phyloP scores from a whole-genome alignment of 176 grass and related monocot species.

The Tuctoria greenei region DNA sequence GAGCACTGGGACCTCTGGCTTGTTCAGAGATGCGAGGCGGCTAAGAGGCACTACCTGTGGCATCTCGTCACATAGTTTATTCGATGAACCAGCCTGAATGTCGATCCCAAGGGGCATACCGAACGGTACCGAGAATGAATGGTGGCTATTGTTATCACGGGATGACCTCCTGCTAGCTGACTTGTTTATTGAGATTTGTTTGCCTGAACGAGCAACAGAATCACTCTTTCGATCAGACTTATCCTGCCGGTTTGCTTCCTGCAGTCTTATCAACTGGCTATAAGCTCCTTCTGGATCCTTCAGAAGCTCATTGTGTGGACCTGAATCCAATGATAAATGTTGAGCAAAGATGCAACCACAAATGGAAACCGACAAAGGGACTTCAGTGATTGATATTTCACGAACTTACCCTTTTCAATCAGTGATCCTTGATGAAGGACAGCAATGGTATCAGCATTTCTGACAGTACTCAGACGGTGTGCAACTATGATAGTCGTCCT shows the following conservation, averaged over 20 bases:
- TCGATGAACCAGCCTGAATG: constrained; percentile 49
- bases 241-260: constrained; percentile 60
- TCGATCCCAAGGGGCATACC: constrained; percentile 61
- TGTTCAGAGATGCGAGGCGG: constrained; percentile 77
- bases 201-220: constrained; percentile 48
- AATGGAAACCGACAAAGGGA: background rate
- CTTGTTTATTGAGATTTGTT: constrained; percentile 53
- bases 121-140: constrained; percentile 66
- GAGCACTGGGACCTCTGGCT: constrained; percentile 74
- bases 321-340: constrained; percentile 44
- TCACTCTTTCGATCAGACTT: constrained; percentile 43
- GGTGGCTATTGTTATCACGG: constrained; percentile 58
- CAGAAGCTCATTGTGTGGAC: constrained; percentile 68
- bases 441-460: constrained; percentile 79
- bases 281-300: constrained; percentile 79
- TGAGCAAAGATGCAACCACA: constrained; percentile 17
- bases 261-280: constrained; percentile 72
- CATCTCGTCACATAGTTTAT: constrained; percentile 29
- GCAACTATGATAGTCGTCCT: constrained; percentile 82
- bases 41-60: constrained; percentile 63
- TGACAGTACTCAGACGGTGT: constrained; percentile 73
- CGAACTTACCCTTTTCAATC: constrained; percentile 71
- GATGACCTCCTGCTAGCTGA: constrained; percentile 59
- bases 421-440: constrained; percentile 78
- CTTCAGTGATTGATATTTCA: background rate